A percentile compares a stretch with the other conserved stretches of the same genome.
phyloP scores from a whole-genome alignment of 2,329 filamentous ascomycete genomes.

The Colletotrichum trifolii region DNA sequence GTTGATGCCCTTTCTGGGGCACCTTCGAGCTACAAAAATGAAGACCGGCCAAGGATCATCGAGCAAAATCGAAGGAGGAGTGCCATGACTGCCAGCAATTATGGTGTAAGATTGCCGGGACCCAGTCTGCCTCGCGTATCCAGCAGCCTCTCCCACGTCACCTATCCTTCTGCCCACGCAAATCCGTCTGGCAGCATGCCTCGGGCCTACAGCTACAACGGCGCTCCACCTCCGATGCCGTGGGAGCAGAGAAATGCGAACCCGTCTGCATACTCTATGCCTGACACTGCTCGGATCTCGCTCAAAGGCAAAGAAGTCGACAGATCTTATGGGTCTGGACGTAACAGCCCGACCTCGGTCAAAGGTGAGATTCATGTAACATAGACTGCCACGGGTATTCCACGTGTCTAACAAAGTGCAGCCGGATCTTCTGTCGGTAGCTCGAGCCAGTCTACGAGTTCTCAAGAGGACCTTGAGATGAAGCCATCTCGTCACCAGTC shows the following conservation, averaged over 20 bases:
- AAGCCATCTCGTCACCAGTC: constrained; percentile 40
- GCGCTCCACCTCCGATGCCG: constrained; percentile 44
- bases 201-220: constrained; percentile 56
- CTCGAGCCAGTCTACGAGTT: constrained; percentile 51
- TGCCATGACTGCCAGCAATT: constrained; percentile 56
- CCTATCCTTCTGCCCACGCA: constrained; percentile 56
- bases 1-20: constrained; percentile 66
- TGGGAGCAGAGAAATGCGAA: constrained; percentile 46
- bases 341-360: constrained; percentile 50
- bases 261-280: constrained; percentile 43
- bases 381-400: constrained; percentile 1
- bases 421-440: constrained; percentile 48
- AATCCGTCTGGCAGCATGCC: constrained; percentile 53
- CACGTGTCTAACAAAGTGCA: constrained; percentile 18
- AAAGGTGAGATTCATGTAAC: constrained; percentile 43
- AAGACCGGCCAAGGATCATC: constrained; percentile 59
- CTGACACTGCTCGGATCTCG: constrained; percentile 43
- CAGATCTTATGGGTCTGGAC: constrained; percentile 46
- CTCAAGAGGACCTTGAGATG: constrained; percentile 55
- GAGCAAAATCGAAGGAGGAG: constrained; percentile 63
- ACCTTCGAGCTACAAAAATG: constrained; percentile 61
- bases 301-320: constrained; percentile 57
- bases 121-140: constrained; percentile 53
- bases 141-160: constrained; percentile 59
- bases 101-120: constrained; percentile 51